These are phyloP conservation scores for Fusarium cyanostomum DNA, from an alignment of 2,329 filamentous ascomycete species.

Conservation along the genomic window DNA sequence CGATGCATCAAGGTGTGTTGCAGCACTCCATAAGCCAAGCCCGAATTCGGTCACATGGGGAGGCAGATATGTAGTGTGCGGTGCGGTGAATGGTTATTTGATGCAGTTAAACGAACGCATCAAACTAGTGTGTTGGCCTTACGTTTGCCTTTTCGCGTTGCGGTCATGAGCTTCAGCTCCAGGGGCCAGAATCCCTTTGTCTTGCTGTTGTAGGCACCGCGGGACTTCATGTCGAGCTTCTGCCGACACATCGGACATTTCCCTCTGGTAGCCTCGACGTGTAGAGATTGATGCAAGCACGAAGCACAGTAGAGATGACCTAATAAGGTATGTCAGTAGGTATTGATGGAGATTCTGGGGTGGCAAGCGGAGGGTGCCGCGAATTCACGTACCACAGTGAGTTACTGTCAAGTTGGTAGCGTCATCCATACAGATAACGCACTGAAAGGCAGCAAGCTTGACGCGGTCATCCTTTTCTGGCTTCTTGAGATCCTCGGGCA, in stretches of 20 bases:
- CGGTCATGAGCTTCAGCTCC: slow-evolving; percentile 70
- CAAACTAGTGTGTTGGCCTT: slow-evolving; percentile 46
- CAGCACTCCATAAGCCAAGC: not conserved
- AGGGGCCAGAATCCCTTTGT: slow-evolving; percentile 66
- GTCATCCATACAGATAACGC: slow-evolving; percentile 74
- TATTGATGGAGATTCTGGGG: not conserved
- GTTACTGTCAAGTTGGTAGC: slow-evolving; percentile 68
- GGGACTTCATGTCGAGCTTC: slow-evolving; percentile 61
- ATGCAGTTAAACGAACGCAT: slow-evolving; percentile 11
- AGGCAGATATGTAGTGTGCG: not conserved
- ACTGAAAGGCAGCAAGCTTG: slow-evolving; percentile 68
- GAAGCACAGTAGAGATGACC: slow-evolving; percentile 72
- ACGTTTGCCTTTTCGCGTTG: slow-evolving; percentile 60
- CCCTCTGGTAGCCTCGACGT: slow-evolving; percentile 64
- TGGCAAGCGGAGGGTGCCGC: not conserved
- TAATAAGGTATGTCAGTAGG: slow-evolving; percentile 44
- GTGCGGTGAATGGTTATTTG: not conserved
- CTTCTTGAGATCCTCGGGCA: slow-evolving; percentile 55
- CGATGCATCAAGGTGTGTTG: not conserved
- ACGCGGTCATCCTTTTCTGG: slow-evolving; percentile 59
- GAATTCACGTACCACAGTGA: slow-evolving; percentile 67
- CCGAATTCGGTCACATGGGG: not conserved
- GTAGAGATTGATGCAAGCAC: slow-evolving; percentile 68
- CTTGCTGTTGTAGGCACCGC: slow-evolving; percentile 53
- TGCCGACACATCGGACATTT: slow-evolving; percentile 72